These are phyloP conservation scores for Suillus luteus DNA, from an alignment of 768 basidiomycete species.

Conservation along the genomic window DNA sequence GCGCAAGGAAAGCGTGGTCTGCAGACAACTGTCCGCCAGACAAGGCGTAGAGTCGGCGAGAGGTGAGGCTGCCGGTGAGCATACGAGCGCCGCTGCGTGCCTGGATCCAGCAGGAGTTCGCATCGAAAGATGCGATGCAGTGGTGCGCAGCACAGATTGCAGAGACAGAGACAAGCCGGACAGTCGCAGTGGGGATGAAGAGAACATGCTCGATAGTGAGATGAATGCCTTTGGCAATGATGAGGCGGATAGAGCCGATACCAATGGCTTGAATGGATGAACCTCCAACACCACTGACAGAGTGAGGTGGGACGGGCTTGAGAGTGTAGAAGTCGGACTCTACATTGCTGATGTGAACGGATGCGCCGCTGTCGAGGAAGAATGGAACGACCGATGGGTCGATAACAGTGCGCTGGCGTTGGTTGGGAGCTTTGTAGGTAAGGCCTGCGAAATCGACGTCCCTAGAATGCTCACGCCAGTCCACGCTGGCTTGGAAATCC, in stretches of 20 bases:
- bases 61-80: background rate
- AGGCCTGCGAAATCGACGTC: background rate
- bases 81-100: background rate
- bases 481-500: background rate
- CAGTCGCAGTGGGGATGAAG: constrained; percentile 19
- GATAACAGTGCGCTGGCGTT: background rate
- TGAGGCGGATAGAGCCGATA: constrained; percentile 28
- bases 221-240: constrained; percentile 14
- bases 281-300: constrained; percentile 33
- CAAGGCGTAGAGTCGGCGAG: background rate
- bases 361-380: constrained; percentile 32
- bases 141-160: constrained; percentile 15
- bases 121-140: constrained; percentile 21
- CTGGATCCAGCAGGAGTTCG: constrained; percentile 10
- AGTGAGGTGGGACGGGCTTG: constrained; percentile 21
- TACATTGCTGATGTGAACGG: constrained; percentile 27
- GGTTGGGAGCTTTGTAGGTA: constrained; percentile 10
- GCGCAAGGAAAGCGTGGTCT: constrained; percentile 21
- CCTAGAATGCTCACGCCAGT: background rate
- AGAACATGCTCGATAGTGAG: constrained; percentile 19
- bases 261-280: constrained; percentile 27
- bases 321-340: constrained; percentile 28
- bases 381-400: constrained; percentile 15
- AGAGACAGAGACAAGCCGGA: constrained; percentile 27
- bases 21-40: constrained; percentile 1